A percentile compares a stretch with the other conserved stretches of the same genome.
Evolutionary conservation across 495 filamentous ascomycete species (phyloP).

Genomic region (Thozetella sp.): DNA sequence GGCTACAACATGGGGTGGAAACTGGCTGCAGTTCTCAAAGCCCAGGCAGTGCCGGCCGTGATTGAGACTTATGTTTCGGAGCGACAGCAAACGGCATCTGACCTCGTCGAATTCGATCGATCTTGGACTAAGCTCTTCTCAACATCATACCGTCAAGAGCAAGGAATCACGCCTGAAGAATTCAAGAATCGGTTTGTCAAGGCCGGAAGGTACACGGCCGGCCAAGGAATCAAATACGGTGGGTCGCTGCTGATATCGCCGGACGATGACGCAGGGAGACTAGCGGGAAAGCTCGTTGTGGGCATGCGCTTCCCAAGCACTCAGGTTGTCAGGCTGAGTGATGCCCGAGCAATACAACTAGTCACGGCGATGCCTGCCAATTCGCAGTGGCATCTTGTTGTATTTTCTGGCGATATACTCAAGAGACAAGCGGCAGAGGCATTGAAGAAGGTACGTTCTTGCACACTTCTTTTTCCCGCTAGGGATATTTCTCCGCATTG

Average conservation of each 20-base stretch:
- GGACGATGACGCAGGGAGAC: constrained; percentile 17
- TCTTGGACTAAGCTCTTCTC: constrained; percentile 66
- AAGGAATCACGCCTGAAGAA: constrained; percentile 34
- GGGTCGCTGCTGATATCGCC: constrained; percentile 46
- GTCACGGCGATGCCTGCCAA: constrained; percentile 51
- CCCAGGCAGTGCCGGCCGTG: constrained; percentile 53
- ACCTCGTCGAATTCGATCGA: constrained; percentile 75
- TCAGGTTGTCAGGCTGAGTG: constrained; percentile 57
- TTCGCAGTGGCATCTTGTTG: constrained; percentile 60
- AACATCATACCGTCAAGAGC: constrained; percentile 28
- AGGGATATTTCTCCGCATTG: no score
- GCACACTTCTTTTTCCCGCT: no score
- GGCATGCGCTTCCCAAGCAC: constrained; percentile 62
- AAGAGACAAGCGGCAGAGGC: no score
- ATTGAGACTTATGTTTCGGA: constrained; percentile 73
- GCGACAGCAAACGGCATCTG: constrained; percentile 64
- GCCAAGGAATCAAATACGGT: constrained; percentile 60
- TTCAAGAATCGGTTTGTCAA: constrained; percentile 63
- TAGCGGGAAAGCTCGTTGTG: constrained; percentile 46
- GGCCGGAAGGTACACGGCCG: constrained; percentile 65
- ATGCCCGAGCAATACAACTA: constrained; percentile 59
- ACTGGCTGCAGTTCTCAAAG: constrained; percentile 64
- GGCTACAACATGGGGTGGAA: constrained; percentile 83
- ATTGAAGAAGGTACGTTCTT: no score
- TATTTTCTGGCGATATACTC: constrained; percentile 58